Evolutionary conservation across 148 eudicot species (phyloP).

Genomic region (Nepenthes mirabilis): DNA sequence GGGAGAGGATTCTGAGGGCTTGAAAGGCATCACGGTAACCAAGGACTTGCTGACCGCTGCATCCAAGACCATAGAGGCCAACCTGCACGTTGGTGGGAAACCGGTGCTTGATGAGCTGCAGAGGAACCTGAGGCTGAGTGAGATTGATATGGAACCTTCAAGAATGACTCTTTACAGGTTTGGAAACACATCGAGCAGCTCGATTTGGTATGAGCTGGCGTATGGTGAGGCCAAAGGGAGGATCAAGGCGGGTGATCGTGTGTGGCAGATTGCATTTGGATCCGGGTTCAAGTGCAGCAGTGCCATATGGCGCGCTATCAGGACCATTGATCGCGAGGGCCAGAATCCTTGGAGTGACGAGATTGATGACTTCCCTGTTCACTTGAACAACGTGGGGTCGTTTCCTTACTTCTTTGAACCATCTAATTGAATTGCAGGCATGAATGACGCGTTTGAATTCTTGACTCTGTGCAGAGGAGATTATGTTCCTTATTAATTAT

Average conservation of each 20-base stretch:
- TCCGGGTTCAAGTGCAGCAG: constrained; percentile 35
- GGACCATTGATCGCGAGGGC: constrained; percentile 18
- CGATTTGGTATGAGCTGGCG: constrained; percentile 32
- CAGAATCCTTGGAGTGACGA: constrained; percentile 28
- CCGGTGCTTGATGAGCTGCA: constrained; percentile 32
- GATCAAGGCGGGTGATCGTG: constrained; percentile 28
- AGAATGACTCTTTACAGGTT: constrained; percentile 36
- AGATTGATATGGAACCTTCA: constrained; percentile 34
- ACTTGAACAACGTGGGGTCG: not conserved
- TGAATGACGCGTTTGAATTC: too few species aligned
- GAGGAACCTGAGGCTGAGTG: constrained; percentile 16
- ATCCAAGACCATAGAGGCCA: constrained; percentile 4
- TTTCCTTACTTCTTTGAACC: constrained; percentile 2
- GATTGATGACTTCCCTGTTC: constrained; percentile 24
- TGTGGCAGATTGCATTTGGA: constrained; percentile 35
- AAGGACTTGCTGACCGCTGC: constrained; percentile 10
- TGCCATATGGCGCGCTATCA: constrained; percentile 21
- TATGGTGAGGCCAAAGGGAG: constrained; percentile 35
- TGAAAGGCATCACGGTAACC: constrained; percentile 12
- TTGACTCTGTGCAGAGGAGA: too few species aligned
- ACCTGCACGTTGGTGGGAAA: constrained; percentile 27
- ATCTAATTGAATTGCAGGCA: too few species aligned
- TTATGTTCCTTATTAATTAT: too few species aligned
- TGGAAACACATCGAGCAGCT: constrained; percentile 37
- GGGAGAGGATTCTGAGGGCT: constrained; percentile 11